phyloP scores from a whole-genome alignment of 2,329 filamentous ascomycete species.

The Ophiostoma angusticollis region DNA sequence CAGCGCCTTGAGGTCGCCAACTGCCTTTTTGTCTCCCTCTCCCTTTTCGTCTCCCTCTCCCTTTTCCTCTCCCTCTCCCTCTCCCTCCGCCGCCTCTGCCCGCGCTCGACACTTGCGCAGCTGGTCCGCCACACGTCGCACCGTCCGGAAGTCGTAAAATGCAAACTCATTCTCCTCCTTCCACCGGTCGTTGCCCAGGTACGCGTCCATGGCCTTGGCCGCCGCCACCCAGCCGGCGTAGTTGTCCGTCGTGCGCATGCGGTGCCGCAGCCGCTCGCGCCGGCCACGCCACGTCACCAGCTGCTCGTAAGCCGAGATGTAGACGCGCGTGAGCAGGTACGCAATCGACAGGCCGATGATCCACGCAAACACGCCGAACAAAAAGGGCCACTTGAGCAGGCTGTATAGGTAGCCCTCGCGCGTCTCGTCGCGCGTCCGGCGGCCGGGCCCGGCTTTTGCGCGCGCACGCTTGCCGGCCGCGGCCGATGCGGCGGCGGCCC shows the following conservation, averaged over 20 bases:
- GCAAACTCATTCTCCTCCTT: slow-evolving; percentile 65
- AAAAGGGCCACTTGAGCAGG: slow-evolving; percentile 81
- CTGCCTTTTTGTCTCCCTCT: slow-evolving; percentile 12
- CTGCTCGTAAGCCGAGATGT: slow-evolving; percentile 88
- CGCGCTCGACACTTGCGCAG: slow-evolving; percentile 50
- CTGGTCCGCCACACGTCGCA: slow-evolving; percentile 64
- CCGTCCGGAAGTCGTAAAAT: slow-evolving; percentile 80
- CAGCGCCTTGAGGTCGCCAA: slow-evolving; percentile 55
- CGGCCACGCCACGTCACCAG: slow-evolving; percentile 79
- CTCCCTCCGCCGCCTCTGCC: slow-evolving; percentile 38
- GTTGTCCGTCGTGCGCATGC: slow-evolving; percentile 56
- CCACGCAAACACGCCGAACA: slow-evolving; percentile 71
- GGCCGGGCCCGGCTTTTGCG: slow-evolving; percentile 24
- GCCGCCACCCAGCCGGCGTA: slow-evolving; percentile 77
- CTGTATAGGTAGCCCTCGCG: slow-evolving; percentile 85
- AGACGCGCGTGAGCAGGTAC: slow-evolving; percentile 73
- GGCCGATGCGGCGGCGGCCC: slow-evolving; percentile 17
- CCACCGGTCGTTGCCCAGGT: slow-evolving; percentile 71
- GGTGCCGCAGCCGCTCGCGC: slow-evolving; percentile 56
- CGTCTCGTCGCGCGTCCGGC: slow-evolving; percentile 74
- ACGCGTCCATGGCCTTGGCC: slow-evolving; percentile 65
- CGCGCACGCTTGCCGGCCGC: slow-evolving; percentile 18
- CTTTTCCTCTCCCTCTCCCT: slow-evolving; percentile 12
- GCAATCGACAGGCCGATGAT: slow-evolving; percentile 57
- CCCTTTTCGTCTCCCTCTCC: slow-evolving; percentile 17